Percentiles rank a stretch among this genome's conserved stretches.
These are phyloP conservation scores for Nicotiana tomentosiformis DNA, from an alignment of 257 asterid species.

Conservation along the genomic window DNA sequence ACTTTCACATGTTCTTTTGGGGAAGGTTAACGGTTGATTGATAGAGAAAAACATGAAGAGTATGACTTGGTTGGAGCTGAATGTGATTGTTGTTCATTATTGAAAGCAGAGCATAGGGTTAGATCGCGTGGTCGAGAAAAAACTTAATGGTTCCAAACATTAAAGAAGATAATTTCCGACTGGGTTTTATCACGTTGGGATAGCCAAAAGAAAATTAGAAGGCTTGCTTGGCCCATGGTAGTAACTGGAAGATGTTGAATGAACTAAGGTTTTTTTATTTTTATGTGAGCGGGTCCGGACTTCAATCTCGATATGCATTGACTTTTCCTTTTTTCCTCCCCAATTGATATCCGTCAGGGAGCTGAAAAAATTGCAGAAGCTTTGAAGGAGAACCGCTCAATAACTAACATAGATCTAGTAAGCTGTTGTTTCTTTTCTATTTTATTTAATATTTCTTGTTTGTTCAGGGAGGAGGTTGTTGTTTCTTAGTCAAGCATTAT, in stretches of 20 bases:
- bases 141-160: background rate
- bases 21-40: background rate
- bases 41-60: background rate
- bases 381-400: constrained; percentile 71
- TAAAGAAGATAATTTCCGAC: background rate
- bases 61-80: background rate
- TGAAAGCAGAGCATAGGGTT: background rate
- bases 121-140: background rate
- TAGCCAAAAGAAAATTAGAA: background rate
- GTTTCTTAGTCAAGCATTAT: background rate
- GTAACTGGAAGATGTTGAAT: background rate
- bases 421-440: constrained; percentile 14
- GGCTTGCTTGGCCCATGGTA: background rate
- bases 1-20: background rate
- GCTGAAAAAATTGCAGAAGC: constrained; percentile 87
- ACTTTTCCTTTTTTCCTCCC: background rate
- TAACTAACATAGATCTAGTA: constrained; percentile 78
- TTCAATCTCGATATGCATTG: background rate
- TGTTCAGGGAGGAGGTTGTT: background rate
- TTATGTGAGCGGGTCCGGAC: background rate
- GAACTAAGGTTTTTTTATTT: too few species aligned
- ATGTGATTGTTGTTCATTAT: background rate
- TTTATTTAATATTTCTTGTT: background rate
- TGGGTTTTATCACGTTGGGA: background rate
- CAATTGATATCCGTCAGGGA: constrained; percentile 34